phyloP scores from a whole-genome alignment of 2,329 filamentous ascomycete genomes.

The Ceratocystis alfenasii region DNA sequence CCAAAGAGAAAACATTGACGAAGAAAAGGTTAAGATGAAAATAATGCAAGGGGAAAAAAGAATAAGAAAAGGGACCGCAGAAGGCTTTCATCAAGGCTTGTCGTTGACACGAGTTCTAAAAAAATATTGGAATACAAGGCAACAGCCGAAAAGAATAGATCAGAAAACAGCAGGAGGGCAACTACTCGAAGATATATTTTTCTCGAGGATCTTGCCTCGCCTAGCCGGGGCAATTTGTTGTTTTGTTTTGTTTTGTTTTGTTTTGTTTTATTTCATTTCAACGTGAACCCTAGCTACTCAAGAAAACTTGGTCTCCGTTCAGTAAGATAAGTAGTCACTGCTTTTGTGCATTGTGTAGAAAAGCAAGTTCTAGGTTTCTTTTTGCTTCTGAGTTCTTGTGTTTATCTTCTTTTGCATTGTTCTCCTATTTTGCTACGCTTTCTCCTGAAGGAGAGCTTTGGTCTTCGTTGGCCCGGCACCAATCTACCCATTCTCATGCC shows the following conservation, averaged over 20 bases:
- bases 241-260: conserved; percentile 1
- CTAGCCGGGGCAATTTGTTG: not conserved
- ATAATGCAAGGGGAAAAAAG: conserved; percentile 9
- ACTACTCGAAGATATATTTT: conserved; percentile 8
- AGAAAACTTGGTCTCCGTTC: too few species aligned
- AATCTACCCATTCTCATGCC: not conserved
- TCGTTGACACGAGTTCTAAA: not conserved
- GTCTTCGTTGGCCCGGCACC: not conserved
- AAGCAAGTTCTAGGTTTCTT: not conserved
- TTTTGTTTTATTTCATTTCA: not conserved
- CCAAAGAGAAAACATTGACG: not conserved
- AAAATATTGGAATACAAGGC: not conserved
- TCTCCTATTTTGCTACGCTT: not conserved
- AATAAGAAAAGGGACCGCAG: not conserved
- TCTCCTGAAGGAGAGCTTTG: not conserved
- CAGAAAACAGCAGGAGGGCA: not conserved
- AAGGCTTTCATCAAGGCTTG: not conserved
- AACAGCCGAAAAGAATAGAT: not conserved
- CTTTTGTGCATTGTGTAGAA: too few species aligned
- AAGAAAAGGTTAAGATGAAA: not conserved
- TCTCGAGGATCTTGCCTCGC: not conserved
- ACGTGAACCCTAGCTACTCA: too few species aligned
- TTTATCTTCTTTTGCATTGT: not conserved
- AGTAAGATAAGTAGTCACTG: too few species aligned
- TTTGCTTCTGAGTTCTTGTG: not conserved